phyloP scores from a whole-genome alignment of 768 basidiomycete species.

The Auricularia cornea region DNA sequence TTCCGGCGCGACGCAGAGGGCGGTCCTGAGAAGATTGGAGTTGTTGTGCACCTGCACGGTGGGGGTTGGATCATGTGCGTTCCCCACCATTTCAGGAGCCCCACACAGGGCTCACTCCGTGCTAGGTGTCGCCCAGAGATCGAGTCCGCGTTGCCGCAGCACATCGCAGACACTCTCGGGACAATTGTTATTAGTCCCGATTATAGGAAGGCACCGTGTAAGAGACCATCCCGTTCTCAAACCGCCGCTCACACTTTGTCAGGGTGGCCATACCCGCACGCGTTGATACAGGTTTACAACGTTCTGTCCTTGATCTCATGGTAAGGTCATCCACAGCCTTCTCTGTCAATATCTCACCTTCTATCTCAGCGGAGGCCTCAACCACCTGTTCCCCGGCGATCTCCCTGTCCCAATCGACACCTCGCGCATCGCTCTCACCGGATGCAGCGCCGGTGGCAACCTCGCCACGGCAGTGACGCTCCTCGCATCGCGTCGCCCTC shows the following conservation, averaged over 20 bases:
- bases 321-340: not conserved
- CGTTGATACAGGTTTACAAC: constrained; percentile 6
- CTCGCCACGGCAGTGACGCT: constrained; percentile 11
- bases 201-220: constrained; percentile 11
- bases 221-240: not conserved
- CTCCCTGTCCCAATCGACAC: constrained; percentile 1
- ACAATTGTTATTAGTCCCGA: constrained; percentile 11
- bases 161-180: constrained; percentile 7
- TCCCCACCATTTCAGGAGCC: not conserved
- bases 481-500: constrained; percentile 5
- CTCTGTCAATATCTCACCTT: not conserved
- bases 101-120: not conserved
- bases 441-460: constrained; percentile 11
- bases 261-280: constrained; percentile 11
- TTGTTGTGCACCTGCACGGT: constrained; percentile 10
- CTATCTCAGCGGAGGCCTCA: constrained; percentile 9
- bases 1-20: not conserved
- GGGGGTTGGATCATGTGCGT: constrained; percentile 13
- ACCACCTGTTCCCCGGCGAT: not conserved
- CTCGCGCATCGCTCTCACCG: constrained; percentile 9
- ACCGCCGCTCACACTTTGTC: not conserved
- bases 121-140: constrained; percentile 10
- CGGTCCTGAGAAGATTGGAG: not conserved
- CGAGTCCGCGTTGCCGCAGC: constrained; percentile 9
- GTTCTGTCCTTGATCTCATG: constrained; percentile 9